These are phyloP conservation scores for Rutstroemia sp. DNA, from an alignment of 2,329 filamentous ascomycete species.

Conservation along the genomic window DNA sequence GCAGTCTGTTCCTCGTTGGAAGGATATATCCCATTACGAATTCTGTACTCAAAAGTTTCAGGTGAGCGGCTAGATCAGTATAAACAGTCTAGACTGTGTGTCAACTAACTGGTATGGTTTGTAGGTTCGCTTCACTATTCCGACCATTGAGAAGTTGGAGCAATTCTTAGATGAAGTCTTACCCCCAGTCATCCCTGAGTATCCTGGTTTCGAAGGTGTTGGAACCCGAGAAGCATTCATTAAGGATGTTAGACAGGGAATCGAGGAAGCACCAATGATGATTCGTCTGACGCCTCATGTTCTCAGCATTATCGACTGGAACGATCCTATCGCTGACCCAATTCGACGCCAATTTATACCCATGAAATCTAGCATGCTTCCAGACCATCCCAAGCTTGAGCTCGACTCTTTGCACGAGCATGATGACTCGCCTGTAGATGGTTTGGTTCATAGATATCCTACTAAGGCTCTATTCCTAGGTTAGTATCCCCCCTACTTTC, in stretches of 20 bases:
- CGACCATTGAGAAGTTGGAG: conserved; percentile 27
- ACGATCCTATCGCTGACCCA: conserved; percentile 49
- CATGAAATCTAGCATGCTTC: conserved; percentile 42
- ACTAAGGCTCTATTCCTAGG: conserved; percentile 56
- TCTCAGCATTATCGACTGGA: conserved; percentile 52
- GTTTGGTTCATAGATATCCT: conserved; percentile 55
- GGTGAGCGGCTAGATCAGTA: conserved; percentile 33
- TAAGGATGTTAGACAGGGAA: conserved; percentile 44
- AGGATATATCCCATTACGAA: conserved; percentile 37
- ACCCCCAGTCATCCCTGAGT: conserved; percentile 40
- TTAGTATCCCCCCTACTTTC: conserved; percentile 28
- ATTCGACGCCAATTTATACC: conserved; percentile 55
- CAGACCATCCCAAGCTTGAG: conserved; percentile 46
- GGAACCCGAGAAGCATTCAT: conserved; percentile 46
- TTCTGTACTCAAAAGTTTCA: conserved; percentile 50
- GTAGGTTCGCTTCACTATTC: background rate
- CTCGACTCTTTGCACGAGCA: conserved; percentile 54
- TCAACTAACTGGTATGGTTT: background rate
- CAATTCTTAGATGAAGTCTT: conserved; percentile 43
- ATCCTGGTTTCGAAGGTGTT: conserved; percentile 29
- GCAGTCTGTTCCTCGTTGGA: conserved; percentile 43
- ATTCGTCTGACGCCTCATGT: conserved; percentile 54
- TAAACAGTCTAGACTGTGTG: background rate
- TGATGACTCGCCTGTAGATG: conserved; percentile 46
- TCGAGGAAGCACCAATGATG: conserved; percentile 50